phyloP scores from a whole-genome alignment of 2,329 filamentous ascomycete genomes.

The Calonectria leucothoes region DNA sequence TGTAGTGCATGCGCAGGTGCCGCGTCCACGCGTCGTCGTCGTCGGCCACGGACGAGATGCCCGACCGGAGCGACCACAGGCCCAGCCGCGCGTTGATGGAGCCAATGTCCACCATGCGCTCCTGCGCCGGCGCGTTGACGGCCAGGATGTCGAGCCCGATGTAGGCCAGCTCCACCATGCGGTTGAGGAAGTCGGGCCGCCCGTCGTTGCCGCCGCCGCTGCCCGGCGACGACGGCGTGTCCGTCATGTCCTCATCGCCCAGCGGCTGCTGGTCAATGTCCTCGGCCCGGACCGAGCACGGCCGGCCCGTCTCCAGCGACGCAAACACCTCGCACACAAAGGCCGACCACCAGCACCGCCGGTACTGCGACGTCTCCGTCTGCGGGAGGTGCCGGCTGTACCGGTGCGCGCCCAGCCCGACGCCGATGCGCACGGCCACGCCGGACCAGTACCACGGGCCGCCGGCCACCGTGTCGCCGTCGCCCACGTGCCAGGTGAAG shows the following conservation, averaged over 20 bases:
- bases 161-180: conserved; percentile 36
- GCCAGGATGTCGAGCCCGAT: conserved; percentile 38
- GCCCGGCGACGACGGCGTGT: not conserved
- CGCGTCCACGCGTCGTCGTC: conserved; percentile 35
- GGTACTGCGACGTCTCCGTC: conserved; percentile 37
- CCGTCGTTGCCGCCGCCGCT: conserved; percentile 12
- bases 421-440: conserved; percentile 36
- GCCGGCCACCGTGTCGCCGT: conserved; percentile 36
- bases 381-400: conserved; percentile 33
- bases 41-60: conserved; percentile 38
- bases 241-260: conserved; percentile 32
- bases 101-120: conserved; percentile 28
- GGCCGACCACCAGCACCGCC: conserved; percentile 39
- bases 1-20: conserved; percentile 41
- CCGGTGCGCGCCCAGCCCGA: conserved; percentile 34
- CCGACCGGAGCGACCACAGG: conserved; percentile 37
- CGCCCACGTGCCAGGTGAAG: conserved; percentile 40
- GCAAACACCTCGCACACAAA: conserved; percentile 41
- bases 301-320: conserved; percentile 34
- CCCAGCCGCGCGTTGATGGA: conserved; percentile 38
- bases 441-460: conserved; percentile 42
- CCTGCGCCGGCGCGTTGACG: conserved; percentile 32
- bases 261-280: conserved; percentile 39
- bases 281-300: conserved; percentile 37
- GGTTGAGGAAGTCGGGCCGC: conserved; percentile 36